Conservation (phyloP, 2,329 filamentous ascomycete species). For the Fonsecaea erecta region DNA sequence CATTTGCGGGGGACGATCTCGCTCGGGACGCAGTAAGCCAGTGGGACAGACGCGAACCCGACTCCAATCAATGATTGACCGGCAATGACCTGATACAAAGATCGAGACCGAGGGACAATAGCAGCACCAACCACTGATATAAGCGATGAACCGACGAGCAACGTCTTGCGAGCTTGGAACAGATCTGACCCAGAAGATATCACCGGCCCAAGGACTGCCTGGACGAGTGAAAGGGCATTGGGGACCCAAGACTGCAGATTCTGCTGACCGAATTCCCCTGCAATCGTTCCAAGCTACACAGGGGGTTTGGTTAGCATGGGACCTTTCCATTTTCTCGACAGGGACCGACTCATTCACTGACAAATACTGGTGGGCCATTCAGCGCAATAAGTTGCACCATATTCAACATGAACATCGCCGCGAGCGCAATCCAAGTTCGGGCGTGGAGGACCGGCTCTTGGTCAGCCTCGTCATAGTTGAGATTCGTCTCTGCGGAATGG, state of each 20-base stretch:
- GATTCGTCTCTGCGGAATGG: too few species aligned
- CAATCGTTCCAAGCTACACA: too few species aligned
- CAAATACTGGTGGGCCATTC: constrained; percentile 19
- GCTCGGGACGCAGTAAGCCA: constrained; percentile 22
- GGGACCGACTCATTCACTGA: too few species aligned
- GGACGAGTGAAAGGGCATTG: constrained; percentile 11
- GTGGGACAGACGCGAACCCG: constrained; percentile 16
- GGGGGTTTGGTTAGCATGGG: too few species aligned
- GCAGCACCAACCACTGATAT: constrained; percentile 21
- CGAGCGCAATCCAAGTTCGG: constrained; percentile 23
- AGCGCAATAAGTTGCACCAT: constrained; percentile 7
- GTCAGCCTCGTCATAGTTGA: too few species aligned
- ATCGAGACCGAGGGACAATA: constrained; percentile 21
- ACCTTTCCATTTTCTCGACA: too few species aligned
- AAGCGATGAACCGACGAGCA: constrained; percentile 15
- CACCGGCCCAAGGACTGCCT: constrained; percentile 23
- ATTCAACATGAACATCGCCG: constrained; percentile 20
- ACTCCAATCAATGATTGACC: constrained; percentile 19
- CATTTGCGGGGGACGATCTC: constrained; percentile 28
- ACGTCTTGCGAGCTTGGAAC: constrained; percentile 24
- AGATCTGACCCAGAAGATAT: constrained; percentile 22
- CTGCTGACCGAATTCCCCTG: too few species aligned
- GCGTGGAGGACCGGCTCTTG: constrained; percentile 1
- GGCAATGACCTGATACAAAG: constrained; percentile 21
- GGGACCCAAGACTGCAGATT: constrained; percentile 12